Evolutionary conservation across 1,139 yeast genomes (phyloP).

Genomic region (Yamadazyma kanchanaburiensis): DNA sequence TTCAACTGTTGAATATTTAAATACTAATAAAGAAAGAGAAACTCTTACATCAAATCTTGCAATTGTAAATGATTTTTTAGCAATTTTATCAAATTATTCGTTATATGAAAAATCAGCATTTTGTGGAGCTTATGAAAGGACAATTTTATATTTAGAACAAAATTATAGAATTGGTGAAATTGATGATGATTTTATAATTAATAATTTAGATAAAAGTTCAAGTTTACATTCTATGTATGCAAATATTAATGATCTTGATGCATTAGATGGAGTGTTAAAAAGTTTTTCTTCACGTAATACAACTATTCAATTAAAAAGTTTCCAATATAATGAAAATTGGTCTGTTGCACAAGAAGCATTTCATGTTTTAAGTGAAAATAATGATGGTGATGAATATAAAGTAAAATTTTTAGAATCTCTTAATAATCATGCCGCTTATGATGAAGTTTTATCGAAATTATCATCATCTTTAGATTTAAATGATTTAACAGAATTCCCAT

Average conservation of each 20-base stretch:
- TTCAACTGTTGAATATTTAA: conserved; percentile 29
- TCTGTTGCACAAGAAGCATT: conserved; percentile 84
- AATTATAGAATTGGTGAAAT: conserved; percentile 49
- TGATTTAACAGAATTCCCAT: conserved; percentile 25
- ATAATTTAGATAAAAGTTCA: conserved; percentile 39
- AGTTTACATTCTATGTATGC: conserved; percentile 80
- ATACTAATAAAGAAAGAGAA: conserved; percentile 18
- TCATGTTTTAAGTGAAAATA: conserved; percentile 55
- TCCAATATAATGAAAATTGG: conserved; percentile 88
- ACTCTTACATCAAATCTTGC: conserved; percentile 25
- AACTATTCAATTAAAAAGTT: conserved; percentile 62
- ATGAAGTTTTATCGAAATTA: conserved; percentile 36
- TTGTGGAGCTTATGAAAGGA: conserved; percentile 83
- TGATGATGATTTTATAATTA: conserved; percentile 25
- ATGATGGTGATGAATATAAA: conserved; percentile 26
- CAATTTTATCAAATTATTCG: conserved; percentile 58
- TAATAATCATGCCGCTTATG: conserved; percentile 40
- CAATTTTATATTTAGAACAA: conserved; percentile 84
- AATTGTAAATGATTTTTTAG: conserved; percentile 45
- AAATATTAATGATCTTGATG: conserved; percentile 83
- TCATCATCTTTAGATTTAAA: conserved; percentile 21
- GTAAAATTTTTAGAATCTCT: conserved; percentile 38
- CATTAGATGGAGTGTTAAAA: conserved; percentile 82
- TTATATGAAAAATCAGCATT: conserved; percentile 80
- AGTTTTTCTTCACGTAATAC: conserved; percentile 62